Base-by-base conservation (phyloP, 176 grass and related monocot genomes). In the Guadua angustifolia region DNA sequence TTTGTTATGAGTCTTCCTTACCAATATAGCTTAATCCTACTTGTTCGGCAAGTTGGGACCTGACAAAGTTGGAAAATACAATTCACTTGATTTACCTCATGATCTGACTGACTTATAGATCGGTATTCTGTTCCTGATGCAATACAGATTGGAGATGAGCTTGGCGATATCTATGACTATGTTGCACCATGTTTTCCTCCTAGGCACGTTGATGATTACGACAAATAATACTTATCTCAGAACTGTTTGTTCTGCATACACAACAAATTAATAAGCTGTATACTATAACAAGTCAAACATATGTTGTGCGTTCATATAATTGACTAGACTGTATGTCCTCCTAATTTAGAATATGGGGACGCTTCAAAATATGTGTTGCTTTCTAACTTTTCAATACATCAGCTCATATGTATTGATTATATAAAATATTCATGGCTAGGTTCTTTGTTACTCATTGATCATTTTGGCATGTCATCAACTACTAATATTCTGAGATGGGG, bases 141-240 rank as follows among this genome's bases (percentile, higher is more conserved):
- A 62, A 85, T 90, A 50, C 87, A 96, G 97, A 96, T 99, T 84
- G 97, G 91, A 21, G 91, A 94, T n/a, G 97, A 99, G 86, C 97
- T 99, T 85, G 89, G 89, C 51, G 93, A 99, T 95, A 99, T 99
- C 79, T 99, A 99, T 87, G 97, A 99, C 62, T 96, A 99, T 77
- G 97, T 99, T 50, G 97, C 97, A 35, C 97, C 97, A 84, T 99
- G 97, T 90, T 99, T 99, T 80, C 97, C 97, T 81, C 93, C 91
- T 82, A 99, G 97, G 97, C 96, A 89, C 73, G 87, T 47, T 44
- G 52, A 84, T 75, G 24, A 61, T 22, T 32, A 26, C 21, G 75
- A 74, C 57, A 67, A 39, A 69, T 38, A 12, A 58, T 58, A 79
- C 7, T 73, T 83, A 49, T 78, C 17, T 22, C 42, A 58, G 46